phyloP scores from a whole-genome alignment of 805 yeast species.

The Danielozyma ontarioensis region DNA sequence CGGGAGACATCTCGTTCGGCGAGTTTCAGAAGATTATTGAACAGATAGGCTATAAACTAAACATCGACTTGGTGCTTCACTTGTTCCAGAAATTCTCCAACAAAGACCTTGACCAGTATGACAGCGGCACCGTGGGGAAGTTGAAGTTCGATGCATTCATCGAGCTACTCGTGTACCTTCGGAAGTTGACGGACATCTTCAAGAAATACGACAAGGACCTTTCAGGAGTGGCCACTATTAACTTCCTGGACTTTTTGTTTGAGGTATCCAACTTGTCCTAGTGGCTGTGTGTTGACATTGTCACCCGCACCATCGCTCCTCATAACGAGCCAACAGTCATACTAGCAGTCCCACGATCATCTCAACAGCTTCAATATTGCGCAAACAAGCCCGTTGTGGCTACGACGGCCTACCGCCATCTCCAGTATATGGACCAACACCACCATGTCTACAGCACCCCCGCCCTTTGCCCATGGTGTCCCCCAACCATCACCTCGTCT shows the following conservation, averaged over 20 bases:
- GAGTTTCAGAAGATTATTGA: slow-evolving; percentile 59
- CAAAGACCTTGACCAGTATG: slow-evolving; percentile 23
- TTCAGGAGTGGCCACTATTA: slow-evolving; percentile 66
- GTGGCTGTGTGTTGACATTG: not conserved
- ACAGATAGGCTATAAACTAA: slow-evolving; percentile 61
- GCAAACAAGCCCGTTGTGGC: too few species aligned
- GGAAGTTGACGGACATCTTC: slow-evolving; percentile 73
- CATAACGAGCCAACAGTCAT: too few species aligned
- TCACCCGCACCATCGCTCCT: too few species aligned
- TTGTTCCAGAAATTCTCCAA: slow-evolving; percentile 53
- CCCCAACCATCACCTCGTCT: too few species aligned
- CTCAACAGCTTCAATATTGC: too few species aligned
- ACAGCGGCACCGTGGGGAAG: slow-evolving; percentile 28
- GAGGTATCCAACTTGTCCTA: slow-evolving; percentile 36
- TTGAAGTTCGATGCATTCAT: slow-evolving; percentile 78
- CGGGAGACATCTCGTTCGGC: slow-evolving; percentile 58
- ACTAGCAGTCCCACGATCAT: too few species aligned
- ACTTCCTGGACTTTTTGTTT: slow-evolving; percentile 61
- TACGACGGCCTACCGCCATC: too few species aligned
- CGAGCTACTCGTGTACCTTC: slow-evolving; percentile 70
- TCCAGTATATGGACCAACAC: too few species aligned
- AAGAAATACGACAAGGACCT: slow-evolving; percentile 71
- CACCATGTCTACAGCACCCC: too few species aligned
- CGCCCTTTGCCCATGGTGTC: too few species aligned
- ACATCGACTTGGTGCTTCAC: slow-evolving; percentile 51